A percentile compares a stretch with the other conserved stretches of the same genome.
These are phyloP conservation scores for Spinellus fusiger DNA, from an alignment of 192 early-diverging fungal species.

Conservation along the genomic window DNA sequence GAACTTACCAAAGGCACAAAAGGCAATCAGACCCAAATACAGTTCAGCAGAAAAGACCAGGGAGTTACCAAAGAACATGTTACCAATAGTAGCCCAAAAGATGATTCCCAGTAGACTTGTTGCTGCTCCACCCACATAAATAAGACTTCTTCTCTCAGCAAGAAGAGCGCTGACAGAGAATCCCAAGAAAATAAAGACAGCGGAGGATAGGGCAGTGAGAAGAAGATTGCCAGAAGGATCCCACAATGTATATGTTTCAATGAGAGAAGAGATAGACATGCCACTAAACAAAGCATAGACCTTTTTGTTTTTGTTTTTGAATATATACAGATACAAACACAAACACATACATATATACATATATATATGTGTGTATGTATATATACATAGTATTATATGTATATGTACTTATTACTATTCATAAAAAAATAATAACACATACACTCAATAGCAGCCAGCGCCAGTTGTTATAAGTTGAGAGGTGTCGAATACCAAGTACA, in stretches of 20 bases:
- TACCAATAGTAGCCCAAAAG: slow-evolving; percentile 30
- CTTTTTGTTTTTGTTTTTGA: neutral
- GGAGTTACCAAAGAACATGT: slow-evolving; percentile 31
- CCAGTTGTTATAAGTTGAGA: neutral
- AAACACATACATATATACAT: too few relatives aligned
- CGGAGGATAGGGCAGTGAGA: slow-evolving; percentile 31
- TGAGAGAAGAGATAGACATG: slow-evolving; percentile 3
- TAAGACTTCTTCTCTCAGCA: slow-evolving; percentile 20
- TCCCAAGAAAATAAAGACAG: slow-evolving; percentile 41
- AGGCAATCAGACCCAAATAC: slow-evolving; percentile 44
- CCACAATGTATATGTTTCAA: slow-evolving; percentile 6
- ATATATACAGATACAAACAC: neutral
- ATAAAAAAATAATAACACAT: neutral
- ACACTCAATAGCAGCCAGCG: slow-evolving; percentile 11
- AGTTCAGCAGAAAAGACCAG: slow-evolving; percentile 40
- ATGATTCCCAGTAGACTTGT: slow-evolving; percentile 29
- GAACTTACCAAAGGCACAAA: slow-evolving; percentile 31
- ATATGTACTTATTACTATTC: too few relatives aligned
- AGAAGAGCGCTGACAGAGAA: slow-evolving; percentile 41
- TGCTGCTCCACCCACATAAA: slow-evolving; percentile 34
- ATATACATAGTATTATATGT: neutral
- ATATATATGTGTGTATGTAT: neutral
- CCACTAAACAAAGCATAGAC: slow-evolving; percentile 20
- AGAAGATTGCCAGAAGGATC: slow-evolving; percentile 18
- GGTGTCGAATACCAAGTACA: slow-evolving; percentile 5